phyloP scores from a whole-genome alignment of 2,329 filamentous ascomycete genomes.

The Aspergillus carbonarius region DNA sequence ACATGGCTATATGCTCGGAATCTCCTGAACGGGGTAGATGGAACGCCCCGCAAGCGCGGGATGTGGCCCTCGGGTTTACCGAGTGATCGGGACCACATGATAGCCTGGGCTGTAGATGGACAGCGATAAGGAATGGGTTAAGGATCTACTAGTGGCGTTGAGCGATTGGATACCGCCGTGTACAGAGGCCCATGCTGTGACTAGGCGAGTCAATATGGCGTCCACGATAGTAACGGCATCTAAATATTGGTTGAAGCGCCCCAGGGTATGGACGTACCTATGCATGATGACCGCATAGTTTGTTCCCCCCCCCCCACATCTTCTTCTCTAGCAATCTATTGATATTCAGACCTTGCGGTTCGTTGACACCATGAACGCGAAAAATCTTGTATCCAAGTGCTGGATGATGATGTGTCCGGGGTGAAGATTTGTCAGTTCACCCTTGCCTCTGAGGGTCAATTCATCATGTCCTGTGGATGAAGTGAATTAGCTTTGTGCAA shows the following conservation, averaged over 20 bases:
- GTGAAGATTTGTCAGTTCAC: background rate
- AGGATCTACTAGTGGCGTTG: background rate
- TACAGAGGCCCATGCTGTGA: background rate
- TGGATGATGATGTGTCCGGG: too few species aligned
- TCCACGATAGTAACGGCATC: background rate
- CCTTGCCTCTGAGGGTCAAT: background rate
- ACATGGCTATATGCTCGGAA: background rate
- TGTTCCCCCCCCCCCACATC: background rate
- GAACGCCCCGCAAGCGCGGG: background rate
- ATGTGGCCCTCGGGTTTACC: conserved; percentile 14
- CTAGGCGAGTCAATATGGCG: background rate
- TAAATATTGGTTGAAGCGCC: background rate
- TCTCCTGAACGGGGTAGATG: background rate
- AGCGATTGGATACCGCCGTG: background rate
- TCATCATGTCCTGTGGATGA: background rate
- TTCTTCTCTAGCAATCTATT: background rate
- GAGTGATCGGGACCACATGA: conserved; percentile 6
- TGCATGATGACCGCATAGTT: background rate
- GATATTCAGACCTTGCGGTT: background rate
- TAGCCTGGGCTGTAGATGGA: background rate
- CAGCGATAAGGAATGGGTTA: background rate
- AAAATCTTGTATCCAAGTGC: too few species aligned
- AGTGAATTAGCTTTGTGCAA: background rate
- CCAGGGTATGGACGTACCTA: background rate
- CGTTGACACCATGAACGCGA: background rate